Conservation (phyloP, 2,329 filamentous ascomycete genomes). For the Zasmidium angulare region DNA sequence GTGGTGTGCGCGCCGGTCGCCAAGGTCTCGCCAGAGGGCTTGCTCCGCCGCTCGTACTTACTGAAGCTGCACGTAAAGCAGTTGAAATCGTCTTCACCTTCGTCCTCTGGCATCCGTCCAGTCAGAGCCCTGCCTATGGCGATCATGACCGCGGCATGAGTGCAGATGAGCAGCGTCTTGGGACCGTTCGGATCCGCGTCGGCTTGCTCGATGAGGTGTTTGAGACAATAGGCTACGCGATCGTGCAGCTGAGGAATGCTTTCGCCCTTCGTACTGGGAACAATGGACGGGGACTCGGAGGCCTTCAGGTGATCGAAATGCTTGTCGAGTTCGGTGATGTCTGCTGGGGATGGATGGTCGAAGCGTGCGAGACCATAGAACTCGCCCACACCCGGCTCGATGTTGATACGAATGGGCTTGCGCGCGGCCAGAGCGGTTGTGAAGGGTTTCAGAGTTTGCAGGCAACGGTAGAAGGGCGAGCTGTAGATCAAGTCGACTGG, state of each 20-base stretch:
- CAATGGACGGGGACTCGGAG: conserved; percentile 49
- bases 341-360: conserved; percentile 76
- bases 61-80: conserved; percentile 82
- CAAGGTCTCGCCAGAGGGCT: conserved; percentile 10
- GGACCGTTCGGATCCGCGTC: conserved; percentile 65
- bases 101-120: conserved; percentile 69
- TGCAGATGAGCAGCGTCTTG: conserved; percentile 74
- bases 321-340: conserved; percentile 58
- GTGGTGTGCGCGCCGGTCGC: conserved; percentile 13
- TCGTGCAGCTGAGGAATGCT: conserved; percentile 76
- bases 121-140: conserved; percentile 81
- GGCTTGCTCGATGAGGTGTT: conserved; percentile 68
- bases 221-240: conserved; percentile 69
- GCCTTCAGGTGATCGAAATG: conserved; percentile 66
- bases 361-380: conserved; percentile 90
- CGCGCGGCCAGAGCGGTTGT: conserved; percentile 49
- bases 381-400: conserved; percentile 61
- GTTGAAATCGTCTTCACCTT: conserved; percentile 74
- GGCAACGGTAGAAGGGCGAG: conserved; percentile 81
- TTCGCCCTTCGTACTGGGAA: conserved; percentile 71
- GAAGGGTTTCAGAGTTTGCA: conserved; percentile 78
- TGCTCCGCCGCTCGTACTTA: conserved; percentile 57
- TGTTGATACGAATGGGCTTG: conserved; percentile 26
- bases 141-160: conserved; percentile 88
- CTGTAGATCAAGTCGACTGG: conserved; percentile 76